These are phyloP conservation scores for Helicostylum pulchrum DNA, from an alignment of 192 early-diverging fungal species.

Conservation along the genomic window DNA sequence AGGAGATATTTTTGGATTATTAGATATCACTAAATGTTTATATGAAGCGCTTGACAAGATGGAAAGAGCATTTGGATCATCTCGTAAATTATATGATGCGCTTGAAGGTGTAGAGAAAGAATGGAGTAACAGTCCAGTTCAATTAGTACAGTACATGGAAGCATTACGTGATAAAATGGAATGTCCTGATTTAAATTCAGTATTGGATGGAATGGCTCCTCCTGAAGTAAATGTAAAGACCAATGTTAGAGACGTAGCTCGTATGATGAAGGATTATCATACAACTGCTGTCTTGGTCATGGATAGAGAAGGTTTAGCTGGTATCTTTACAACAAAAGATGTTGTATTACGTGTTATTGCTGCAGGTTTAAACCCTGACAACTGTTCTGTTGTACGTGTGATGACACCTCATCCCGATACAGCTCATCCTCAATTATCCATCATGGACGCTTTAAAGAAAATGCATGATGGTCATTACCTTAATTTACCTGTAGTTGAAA, in stretches of 20 bases:
- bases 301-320: constrained; percentile 70
- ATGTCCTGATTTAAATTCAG: constrained; percentile 84
- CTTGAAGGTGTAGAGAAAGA: constrained; percentile 79
- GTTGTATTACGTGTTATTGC: constrained; percentile 87
- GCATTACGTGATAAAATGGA: constrained; percentile 80
- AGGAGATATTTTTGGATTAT: constrained; percentile 78
- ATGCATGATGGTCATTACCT: constrained; percentile 87
- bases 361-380: constrained; percentile 81
- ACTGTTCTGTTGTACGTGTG: constrained; percentile 91
- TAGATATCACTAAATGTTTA: constrained; percentile 85
- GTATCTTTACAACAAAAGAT: constrained; percentile 86
- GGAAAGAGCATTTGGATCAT: constrained; percentile 80
- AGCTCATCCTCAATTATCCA: constrained; percentile 63
- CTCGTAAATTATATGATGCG: constrained; percentile 76
- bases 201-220: constrained; percentile 68
- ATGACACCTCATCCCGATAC: constrained; percentile 94
- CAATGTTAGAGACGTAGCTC: constrained; percentile 69
- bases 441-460: constrained; percentile 78
- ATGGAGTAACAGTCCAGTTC: constrained; percentile 68
- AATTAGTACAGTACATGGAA: constrained; percentile 69
- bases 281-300: constrained; percentile 77
- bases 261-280: constrained; percentile 67
- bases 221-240: constrained; percentile 62
- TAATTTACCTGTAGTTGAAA: constrained; percentile 78
- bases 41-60: constrained; percentile 84